These are phyloP conservation scores for Blastobotrys mokoenaii DNA, from an alignment of 805 yeast species.

Conservation along the genomic window DNA sequence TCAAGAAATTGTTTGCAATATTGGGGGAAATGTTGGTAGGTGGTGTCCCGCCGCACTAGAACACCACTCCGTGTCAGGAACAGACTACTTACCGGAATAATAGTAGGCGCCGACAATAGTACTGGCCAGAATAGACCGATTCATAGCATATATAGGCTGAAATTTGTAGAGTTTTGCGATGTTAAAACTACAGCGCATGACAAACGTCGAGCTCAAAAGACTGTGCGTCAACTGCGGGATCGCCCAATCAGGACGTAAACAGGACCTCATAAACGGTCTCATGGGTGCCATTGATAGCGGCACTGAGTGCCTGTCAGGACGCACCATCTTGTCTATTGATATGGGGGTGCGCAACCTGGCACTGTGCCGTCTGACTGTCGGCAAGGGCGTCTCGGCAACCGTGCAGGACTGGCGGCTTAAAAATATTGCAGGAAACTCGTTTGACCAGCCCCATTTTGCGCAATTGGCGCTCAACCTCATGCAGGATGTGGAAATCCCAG, in stretches of 20 bases:
- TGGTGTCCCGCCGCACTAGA: no score
- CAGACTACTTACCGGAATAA: no score
- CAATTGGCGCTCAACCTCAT: slow-evolving; percentile 17
- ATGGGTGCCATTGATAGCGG: not conserved
- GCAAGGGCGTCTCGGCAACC: not conserved
- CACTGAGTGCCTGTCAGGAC: slow-evolving; percentile 2
- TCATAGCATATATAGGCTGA: no score
- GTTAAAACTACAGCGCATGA: no score
- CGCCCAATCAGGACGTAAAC: slow-evolving; percentile 16
- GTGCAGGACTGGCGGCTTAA: slow-evolving; percentile 14
- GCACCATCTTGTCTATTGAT: slow-evolving; percentile 24
- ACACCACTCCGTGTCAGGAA: no score
- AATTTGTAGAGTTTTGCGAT: no score
- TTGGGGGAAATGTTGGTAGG: no score
- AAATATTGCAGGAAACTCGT: slow-evolving; percentile 6
- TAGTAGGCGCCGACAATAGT: no score
- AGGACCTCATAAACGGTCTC: slow-evolving; percentile 8
- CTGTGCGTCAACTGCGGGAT: slow-evolving; percentile 17
- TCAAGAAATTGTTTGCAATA: no score
- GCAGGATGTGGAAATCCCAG: slow-evolving; percentile 23
- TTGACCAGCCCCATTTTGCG: slow-evolving; percentile 24
- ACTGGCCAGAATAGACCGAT: no score
- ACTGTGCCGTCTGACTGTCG: slow-evolving; percentile 15
- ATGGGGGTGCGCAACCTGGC: slow-evolving; percentile 29
- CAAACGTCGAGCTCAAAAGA: slow-evolving; percentile 10